Evolutionary conservation across 495 filamentous ascomycete species (phyloP), one percentile per base, ranked within the genome.

Genomic region (Aspergillus carlsbadensis): DNA sequence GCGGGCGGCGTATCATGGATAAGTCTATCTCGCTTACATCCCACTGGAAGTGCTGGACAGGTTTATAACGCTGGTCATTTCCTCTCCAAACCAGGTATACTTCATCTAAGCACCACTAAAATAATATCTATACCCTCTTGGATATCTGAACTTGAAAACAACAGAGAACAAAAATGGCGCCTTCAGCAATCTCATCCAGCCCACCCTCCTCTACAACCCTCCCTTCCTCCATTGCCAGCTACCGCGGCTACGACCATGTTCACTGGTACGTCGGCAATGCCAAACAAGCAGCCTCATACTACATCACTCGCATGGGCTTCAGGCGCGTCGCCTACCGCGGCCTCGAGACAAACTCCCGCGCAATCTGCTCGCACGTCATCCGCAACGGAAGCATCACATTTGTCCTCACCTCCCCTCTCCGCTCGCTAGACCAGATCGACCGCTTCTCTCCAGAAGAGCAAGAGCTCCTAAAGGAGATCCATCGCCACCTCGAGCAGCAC

Each of bases 181-280:
- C 88, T 53, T 85, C 84, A 56, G 88, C 87, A 31, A 81, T 87
- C 66, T 81, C 84, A 21, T 77, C 78, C 51, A 77, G 74, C 49
- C 63, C 73, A 46, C 70, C 75, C 50, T 66, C 34, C 17, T 15
- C 67, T 52, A 62, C 61, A 14, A 18, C 42, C 13, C 56, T 46
- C 11, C 39, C 63, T 20, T 61, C 62, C 34, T 63, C 60, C 15
- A 49, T 76, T 17, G 64, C 81, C 52, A 82, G 80, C 65, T 94
- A 92, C 73, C 81, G 81, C 21, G 91, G 90, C 67, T 96, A 96
- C 64, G 87, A 94, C 74, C 88, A 95, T 66, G 79, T 95, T 43
- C 87, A 88, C 64, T 96, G 91, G 91, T 96, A 89, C 69, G 92
- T 97, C 6, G 91, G 91, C 62, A 97, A 97, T 71, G 92, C 92